These are phyloP conservation scores for Colletotrichum musicola DNA, from an alignment of 2,329 filamentous ascomycete genomes.

Conservation along the genomic window DNA sequence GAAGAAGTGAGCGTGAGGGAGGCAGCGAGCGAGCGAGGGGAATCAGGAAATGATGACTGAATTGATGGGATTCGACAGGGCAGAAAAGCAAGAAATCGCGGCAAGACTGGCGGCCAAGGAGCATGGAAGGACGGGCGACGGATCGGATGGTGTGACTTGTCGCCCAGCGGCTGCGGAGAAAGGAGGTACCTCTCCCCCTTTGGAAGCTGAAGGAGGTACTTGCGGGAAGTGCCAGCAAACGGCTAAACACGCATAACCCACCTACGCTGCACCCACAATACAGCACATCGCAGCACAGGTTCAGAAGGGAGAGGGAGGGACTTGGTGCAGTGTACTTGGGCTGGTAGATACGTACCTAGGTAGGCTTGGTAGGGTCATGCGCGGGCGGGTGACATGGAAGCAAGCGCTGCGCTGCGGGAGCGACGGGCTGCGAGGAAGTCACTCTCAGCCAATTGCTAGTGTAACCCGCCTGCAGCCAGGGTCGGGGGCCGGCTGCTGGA, in stretches of 20 bases:
- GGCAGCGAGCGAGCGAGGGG: neutral
- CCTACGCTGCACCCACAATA: neutral
- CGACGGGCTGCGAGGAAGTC: conserved; percentile 23
- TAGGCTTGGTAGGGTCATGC: neutral
- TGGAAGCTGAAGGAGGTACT: neutral
- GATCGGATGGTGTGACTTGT: conserved; percentile 34
- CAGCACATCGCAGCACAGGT: conserved; percentile 4
- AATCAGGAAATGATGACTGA: conserved; percentile 28
- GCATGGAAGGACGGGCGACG: conserved; percentile 3
- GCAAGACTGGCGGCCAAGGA: conserved; percentile 18
- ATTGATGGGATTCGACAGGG: conserved; percentile 32
- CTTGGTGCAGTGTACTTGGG: neutral
- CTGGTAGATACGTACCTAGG: neutral
- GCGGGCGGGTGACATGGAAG: neutral
- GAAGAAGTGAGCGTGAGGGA: neutral
- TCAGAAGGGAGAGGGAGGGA: neutral
- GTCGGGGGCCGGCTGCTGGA: conserved; percentile 17
- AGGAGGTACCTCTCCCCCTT: neutral
- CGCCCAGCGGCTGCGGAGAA: conserved; percentile 8
- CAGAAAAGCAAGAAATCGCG: conserved; percentile 35
- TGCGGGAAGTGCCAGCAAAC: conserved; percentile 31
- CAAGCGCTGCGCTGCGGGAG: conserved; percentile 32
- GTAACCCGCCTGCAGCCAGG: neutral
- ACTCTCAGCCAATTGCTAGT: conserved; percentile 4
- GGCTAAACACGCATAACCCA: conserved; percentile 15